phyloP scores from a whole-genome alignment of 345 rosid species.

The Limnanthes douglasii region DNA sequence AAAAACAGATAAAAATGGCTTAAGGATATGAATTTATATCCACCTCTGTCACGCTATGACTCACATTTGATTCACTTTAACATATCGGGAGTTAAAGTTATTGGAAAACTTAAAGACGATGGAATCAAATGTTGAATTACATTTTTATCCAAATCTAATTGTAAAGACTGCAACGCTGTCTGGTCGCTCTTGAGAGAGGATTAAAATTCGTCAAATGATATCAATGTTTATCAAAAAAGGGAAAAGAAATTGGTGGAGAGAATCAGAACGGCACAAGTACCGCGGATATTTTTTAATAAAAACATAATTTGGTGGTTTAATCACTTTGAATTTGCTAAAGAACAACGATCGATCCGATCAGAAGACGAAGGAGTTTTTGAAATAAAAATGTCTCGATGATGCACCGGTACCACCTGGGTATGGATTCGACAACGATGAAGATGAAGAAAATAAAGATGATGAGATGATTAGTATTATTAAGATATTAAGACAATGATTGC shows the following conservation, averaged over 20 bases:
- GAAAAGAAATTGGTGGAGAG: constrained; percentile 46
- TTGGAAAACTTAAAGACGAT: constrained; percentile 35
- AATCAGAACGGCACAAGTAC: constrained; percentile 52
- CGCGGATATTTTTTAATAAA: constrained; percentile 80
- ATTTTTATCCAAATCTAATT: constrained; percentile 67
- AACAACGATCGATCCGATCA: constrained; percentile 49
- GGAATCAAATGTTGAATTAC: constrained; percentile 37
- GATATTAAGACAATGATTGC: constrained; percentile 51
- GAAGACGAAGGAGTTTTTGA: constrained; percentile 39
- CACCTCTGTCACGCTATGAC: too few relatives aligned
- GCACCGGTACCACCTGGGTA: constrained; percentile 46
- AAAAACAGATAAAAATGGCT: too few relatives aligned
- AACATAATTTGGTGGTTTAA: constrained; percentile 66
- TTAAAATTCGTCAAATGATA: constrained; percentile 54
- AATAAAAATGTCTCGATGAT: constrained; percentile 28
- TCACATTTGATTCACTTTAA: constrained; percentile 39
- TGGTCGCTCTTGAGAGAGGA: constrained; percentile 45
- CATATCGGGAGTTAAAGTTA: constrained; percentile 64
- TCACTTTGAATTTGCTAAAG: constrained; percentile 60
- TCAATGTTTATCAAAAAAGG: constrained; percentile 54
- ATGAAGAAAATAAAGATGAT: constrained; percentile 24
- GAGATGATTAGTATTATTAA: constrained; percentile 30
- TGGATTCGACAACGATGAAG: constrained; percentile 56
- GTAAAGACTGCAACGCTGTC: constrained; percentile 71
- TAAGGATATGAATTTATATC: too few relatives aligned